Percentiles rank a stretch among this genome's conserved stretches.
phyloP scores from a whole-genome alignment of 768 basidiomycete species.

The Guyanaporus albipodus region DNA sequence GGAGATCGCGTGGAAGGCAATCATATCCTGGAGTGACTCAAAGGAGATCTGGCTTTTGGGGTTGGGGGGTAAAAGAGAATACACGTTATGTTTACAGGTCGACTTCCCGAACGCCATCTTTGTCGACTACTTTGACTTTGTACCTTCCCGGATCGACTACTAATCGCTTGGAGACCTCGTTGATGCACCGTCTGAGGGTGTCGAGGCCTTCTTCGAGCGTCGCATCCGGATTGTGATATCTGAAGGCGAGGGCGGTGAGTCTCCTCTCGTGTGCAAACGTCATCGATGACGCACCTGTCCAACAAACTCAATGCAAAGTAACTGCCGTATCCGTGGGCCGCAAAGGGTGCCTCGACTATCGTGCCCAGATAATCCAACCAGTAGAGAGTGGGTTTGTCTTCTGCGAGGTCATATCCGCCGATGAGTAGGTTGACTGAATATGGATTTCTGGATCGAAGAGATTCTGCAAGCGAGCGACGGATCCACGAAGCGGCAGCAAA shows the following conservation, averaged over 20 bases:
- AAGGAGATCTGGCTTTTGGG: not conserved
- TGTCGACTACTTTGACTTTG: conserved; percentile 90
- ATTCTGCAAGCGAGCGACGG: conserved; percentile 83
- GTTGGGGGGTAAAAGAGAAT: not conserved
- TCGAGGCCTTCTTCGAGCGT: conserved; percentile 81
- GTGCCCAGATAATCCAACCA: conserved; percentile 98
- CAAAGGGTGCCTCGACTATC: conserved; percentile 83
- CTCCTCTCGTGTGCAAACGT: not conserved
- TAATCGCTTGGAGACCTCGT: conserved; percentile 81
- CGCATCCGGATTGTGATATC: conserved; percentile 90
- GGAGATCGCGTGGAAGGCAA: conserved; percentile 43
- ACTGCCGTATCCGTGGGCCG: conserved; percentile 91
- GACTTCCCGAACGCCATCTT: conserved; percentile 81
- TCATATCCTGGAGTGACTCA: conserved; percentile 17
- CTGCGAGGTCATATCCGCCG: conserved; percentile 86
- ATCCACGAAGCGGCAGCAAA: conserved; percentile 94
- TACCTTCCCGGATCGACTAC: conserved; percentile 78
- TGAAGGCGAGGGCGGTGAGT: conserved; percentile 24
- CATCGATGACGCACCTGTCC: conserved; percentile 66
- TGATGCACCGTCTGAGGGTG: conserved; percentile 79
- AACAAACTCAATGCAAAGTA: conserved; percentile 92
- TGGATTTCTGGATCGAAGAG: conserved; percentile 80
- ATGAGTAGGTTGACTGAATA: conserved; percentile 92
- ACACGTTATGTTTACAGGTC: conserved; percentile 47
- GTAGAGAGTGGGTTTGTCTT: conserved; percentile 71